phyloP scores from a whole-genome alignment of 805 yeast species.

The Grigorovia transvaalensis region DNA sequence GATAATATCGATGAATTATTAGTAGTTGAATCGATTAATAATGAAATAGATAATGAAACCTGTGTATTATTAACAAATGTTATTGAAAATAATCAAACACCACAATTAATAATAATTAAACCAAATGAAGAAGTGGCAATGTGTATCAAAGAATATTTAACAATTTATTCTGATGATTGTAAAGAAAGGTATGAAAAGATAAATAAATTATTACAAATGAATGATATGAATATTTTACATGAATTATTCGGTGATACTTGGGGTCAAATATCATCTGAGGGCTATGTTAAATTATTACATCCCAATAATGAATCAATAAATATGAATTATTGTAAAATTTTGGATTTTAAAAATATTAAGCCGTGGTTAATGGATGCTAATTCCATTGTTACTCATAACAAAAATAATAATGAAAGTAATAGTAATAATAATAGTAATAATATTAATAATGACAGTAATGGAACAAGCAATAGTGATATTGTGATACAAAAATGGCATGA shows the following conservation, averaged over 20 bases:
- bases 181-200: constrained; percentile 10
- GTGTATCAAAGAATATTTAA: constrained; percentile 26
- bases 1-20: constrained; percentile 25
- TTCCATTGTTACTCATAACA: neutral
- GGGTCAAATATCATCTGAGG: constrained; percentile 21
- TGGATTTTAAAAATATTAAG: constrained; percentile 14
- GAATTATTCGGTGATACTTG: constrained; percentile 25
- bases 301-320: neutral
- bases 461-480: neutral
- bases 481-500: constrained; percentile 9
- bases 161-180: constrained; percentile 19
- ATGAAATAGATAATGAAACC: constrained; percentile 29
- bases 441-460: neutral
- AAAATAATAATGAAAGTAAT: neutral
- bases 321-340: constrained; percentile 9
- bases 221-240: constrained; percentile 17
- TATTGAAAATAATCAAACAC: constrained; percentile 5
- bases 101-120: constrained; percentile 18
- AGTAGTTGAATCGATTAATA: constrained; percentile 14
- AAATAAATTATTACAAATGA: constrained; percentile 8
- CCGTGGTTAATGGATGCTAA: constrained; percentile 17
- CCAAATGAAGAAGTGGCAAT: constrained; percentile 25
- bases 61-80: constrained; percentile 25
- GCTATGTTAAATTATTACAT: constrained; percentile 7
- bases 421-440: neutral